Evolutionary conservation across 164 flowering plant species (phyloP).

Genomic region (Liquidambar formosana): DNA sequence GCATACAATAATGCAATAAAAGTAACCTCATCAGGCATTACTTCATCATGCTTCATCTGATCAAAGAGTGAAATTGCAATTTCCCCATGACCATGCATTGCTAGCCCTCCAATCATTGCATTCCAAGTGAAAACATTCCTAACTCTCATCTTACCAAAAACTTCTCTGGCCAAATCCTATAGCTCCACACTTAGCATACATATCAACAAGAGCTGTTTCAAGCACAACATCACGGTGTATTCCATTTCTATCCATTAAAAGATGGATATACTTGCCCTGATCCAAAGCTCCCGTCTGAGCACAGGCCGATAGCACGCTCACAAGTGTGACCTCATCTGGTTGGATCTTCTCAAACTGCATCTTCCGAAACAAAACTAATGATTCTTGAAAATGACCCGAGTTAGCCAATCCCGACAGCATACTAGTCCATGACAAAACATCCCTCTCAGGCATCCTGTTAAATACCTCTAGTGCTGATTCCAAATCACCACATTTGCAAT

Average conservation of each 20-base stretch:
- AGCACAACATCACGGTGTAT: conserved; percentile 34
- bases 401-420: conserved; percentile 30
- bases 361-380: conserved; percentile 25
- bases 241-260: conserved; percentile 16
- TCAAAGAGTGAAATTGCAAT: conserved; percentile 28
- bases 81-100: conserved; percentile 33
- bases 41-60: conserved; percentile 21
- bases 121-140: conserved; percentile 38
- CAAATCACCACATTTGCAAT: conserved; percentile 39
- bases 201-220: conserved; percentile 33
- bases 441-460: conserved; percentile 24
- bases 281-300: conserved; percentile 38
- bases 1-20: conserved; percentile 39
- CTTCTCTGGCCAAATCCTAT: conserved; percentile 27
- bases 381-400: conserved; percentile 27
- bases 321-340: conserved; percentile 33
- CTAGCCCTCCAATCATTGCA: conserved; percentile 40
- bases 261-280: conserved; percentile 33
- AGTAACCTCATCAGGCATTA: conserved; percentile 36
- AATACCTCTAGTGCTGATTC: conserved; percentile 22
- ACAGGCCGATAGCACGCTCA: conserved; percentile 36
- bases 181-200: conserved; percentile 22
- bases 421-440: conserved; percentile 36
- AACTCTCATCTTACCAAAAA: conserved; percentile 23
- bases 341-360: conserved; percentile 24